Evolutionary conservation across 192 early-diverging fungal species (phyloP).

Genomic region (Fimicolochytrium jonesii): DNA sequence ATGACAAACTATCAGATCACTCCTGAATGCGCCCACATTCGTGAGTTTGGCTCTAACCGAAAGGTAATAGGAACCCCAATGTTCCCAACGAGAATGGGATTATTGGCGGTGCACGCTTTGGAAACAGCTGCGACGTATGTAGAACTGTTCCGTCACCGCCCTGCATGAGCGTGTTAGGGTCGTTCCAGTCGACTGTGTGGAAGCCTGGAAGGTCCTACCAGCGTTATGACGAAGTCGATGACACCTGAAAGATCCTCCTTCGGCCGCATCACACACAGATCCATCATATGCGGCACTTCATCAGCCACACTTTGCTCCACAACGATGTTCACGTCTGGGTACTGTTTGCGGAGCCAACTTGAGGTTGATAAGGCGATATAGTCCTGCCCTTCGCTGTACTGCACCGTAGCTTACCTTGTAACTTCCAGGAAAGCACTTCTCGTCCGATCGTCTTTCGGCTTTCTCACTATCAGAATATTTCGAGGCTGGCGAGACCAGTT

Average conservation of each 20-base stretch:
- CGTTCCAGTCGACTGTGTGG: background rate
- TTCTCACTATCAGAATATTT: conserved; percentile 76
- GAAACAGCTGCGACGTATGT: conserved; percentile 79
- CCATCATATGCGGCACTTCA: background rate
- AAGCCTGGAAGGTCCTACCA: conserved; percentile 19
- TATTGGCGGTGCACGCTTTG: conserved; percentile 73
- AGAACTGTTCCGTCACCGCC: conserved; percentile 92
- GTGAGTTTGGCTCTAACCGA: too few species aligned
- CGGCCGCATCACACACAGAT: background rate
- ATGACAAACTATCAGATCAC: too few species aligned
- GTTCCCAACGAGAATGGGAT: conserved; percentile 92
- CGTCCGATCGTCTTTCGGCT: conserved; percentile 65
- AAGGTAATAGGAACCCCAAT: conserved; percentile 86
- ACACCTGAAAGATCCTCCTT: conserved; percentile 11
- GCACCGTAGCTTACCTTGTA: conserved; percentile 33
- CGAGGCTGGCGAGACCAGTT: conserved; percentile 65
- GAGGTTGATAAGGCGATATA: background rate
- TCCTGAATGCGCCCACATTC: too few species aligned
- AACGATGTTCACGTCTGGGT: conserved; percentile 45
- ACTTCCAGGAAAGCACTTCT: conserved; percentile 65
- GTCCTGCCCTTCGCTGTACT: background rate
- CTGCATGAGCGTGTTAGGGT: background rate
- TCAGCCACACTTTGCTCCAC: background rate
- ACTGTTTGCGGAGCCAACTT: conserved; percentile 59
- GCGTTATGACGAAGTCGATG: conserved; percentile 84